Conservation (phyloP, 306 rosid species). For the Castanopsis chinensis region DNA sequence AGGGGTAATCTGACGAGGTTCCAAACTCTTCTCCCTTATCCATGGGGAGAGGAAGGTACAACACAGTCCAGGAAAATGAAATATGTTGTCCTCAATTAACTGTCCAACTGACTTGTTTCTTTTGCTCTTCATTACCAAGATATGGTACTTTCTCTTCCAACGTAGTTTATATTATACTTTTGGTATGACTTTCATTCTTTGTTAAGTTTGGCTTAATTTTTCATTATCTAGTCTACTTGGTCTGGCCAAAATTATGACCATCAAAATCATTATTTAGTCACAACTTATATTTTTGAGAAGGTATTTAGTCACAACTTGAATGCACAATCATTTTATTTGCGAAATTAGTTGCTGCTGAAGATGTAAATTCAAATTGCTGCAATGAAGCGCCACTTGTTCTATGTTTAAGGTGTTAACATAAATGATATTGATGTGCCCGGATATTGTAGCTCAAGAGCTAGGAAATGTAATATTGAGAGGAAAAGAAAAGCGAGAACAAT, state of each 20-base stretch:
- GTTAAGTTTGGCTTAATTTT: background rate
- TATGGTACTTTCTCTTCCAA: constrained; percentile 24
- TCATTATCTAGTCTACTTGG: too few relatives aligned
- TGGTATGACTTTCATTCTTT: background rate
- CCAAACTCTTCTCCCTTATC: background rate
- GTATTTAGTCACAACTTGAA: background rate
- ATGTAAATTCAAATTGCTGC: too few relatives aligned
- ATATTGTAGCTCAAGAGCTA: constrained; percentile 15
- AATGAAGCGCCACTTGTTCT: background rate
- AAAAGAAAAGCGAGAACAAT: constrained; percentile 32
- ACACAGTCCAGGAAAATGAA: background rate
- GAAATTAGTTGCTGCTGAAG: too few relatives aligned
- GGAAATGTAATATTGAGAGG: constrained; percentile 8
- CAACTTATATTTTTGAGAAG: background rate
- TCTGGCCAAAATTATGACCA: too few relatives aligned
- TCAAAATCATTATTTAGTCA: background rate
- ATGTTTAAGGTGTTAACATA: background rate
- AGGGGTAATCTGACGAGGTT: too few relatives aligned
- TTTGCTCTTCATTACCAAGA: constrained; percentile 20
- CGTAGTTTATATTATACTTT: background rate
- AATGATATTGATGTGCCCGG: constrained; percentile 18
- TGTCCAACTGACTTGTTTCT: constrained; percentile 3
- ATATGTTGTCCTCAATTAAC: constrained; percentile 35
- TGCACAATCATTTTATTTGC: too few relatives aligned
- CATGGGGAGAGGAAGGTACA: background rate